These are phyloP conservation scores for Aspergillus felis DNA, from an alignment of 2,329 filamentous ascomycete genomes.

Conservation along the genomic window DNA sequence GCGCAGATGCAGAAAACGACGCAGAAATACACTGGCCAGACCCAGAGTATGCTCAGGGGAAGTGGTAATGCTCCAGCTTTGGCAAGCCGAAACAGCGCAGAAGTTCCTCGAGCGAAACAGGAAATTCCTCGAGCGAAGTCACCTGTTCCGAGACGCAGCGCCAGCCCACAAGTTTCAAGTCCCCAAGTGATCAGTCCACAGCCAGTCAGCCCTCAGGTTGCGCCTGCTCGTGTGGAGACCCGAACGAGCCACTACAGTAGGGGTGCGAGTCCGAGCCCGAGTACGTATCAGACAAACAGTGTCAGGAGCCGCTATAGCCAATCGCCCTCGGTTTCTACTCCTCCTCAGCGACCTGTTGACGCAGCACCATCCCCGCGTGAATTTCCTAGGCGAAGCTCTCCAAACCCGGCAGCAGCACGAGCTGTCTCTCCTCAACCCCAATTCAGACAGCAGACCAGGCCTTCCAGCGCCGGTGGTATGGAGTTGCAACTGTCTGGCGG, in stretches of 20 bases:
- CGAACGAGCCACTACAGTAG: constrained; percentile 42
- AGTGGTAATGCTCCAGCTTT: constrained; percentile 51
- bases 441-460: constrained; percentile 48
- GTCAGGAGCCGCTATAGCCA: constrained; percentile 38
- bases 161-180: constrained; percentile 28
- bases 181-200: background rate
- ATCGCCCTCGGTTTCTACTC: constrained; percentile 29
- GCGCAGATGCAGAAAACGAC: constrained; percentile 95
- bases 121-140: constrained; percentile 60
- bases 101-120: constrained; percentile 53
- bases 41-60: constrained; percentile 67
- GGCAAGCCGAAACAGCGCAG: constrained; percentile 54
- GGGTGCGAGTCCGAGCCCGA: constrained; percentile 42
- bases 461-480: constrained; percentile 54
- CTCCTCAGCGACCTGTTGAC: constrained; percentile 32
- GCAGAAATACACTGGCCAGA: constrained; percentile 80
- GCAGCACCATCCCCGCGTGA: constrained; percentile 14
- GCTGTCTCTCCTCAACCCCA: constrained; percentile 44
- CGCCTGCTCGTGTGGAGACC: constrained; percentile 26
- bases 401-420: constrained; percentile 4
- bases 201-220: constrained; percentile 24
- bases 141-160: background rate
- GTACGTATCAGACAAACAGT: constrained; percentile 43
- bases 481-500: constrained; percentile 63
- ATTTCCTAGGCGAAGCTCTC: constrained; percentile 2